These are phyloP conservation scores for Carex myosuroides DNA, from an alignment of 176 grass and related monocot genomes.

Conservation along the genomic window DNA sequence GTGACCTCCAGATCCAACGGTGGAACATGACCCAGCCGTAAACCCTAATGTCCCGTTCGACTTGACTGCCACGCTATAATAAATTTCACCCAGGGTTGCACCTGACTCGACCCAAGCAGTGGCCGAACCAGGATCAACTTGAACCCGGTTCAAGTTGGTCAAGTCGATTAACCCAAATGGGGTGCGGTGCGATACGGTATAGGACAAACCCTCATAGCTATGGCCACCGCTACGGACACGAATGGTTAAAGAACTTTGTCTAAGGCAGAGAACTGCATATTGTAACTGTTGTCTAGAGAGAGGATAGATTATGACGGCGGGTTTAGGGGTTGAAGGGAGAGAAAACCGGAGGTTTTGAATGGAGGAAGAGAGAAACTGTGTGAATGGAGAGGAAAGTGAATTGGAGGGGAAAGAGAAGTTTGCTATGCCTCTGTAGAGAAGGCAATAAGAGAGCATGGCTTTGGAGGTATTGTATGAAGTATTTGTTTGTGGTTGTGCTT, in stretches of 20 bases:
- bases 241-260: conserved; percentile 18
- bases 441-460: conserved; percentile 31
- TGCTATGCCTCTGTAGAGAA: conserved; percentile 23
- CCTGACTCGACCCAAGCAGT: conserved; percentile 52
- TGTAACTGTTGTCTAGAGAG: conserved; percentile 20
- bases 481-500: not conserved
- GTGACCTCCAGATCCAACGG: conserved; percentile 34
- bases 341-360: conserved; percentile 52
- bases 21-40: conserved; percentile 38
- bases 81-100: conserved; percentile 56
- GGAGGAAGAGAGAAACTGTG: conserved; percentile 35
- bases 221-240: conserved; percentile 58
- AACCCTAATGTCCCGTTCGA: conserved; percentile 32
- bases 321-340: conserved; percentile 19
- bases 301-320: conserved; percentile 32
- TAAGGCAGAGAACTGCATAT: conserved; percentile 17
- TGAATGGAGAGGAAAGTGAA: conserved; percentile 19
- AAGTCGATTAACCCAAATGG: conserved; percentile 58
- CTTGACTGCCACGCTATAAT: conserved; percentile 23
- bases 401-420: conserved; percentile 43
- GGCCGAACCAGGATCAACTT: conserved; percentile 1
- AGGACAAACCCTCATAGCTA: conserved; percentile 71
- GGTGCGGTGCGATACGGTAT: conserved; percentile 26
- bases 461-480: not conserved
- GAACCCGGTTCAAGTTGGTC: conserved; percentile 32